Percentiles rank a stretch among this genome's conserved stretches.
Conservation (phyloP, 345 rosid genomes). For the Hibiscus trionum region DNA sequence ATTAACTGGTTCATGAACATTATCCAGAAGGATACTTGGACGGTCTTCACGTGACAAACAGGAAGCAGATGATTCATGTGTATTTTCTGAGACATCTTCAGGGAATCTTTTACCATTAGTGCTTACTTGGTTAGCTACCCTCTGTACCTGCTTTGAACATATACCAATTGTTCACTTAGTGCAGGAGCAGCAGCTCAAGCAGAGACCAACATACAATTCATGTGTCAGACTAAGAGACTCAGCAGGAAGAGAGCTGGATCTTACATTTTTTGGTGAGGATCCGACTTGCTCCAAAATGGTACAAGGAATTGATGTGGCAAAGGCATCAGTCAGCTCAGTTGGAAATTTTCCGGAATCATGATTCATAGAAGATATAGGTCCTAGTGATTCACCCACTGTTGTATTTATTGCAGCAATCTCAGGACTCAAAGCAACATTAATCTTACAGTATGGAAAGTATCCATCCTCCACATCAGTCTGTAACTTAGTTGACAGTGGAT, state of each 20-base stretch:
- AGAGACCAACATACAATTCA: background rate
- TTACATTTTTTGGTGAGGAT: conserved; percentile 46
- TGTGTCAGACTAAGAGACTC: background rate
- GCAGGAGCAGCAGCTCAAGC: background rate
- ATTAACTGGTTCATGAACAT: conserved; percentile 23
- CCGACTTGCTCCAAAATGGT: conserved; percentile 32
- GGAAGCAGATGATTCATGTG: conserved; percentile 27
- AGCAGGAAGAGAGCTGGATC: conserved; percentile 19
- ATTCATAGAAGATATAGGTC: conserved; percentile 14
- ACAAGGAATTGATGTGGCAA: conserved; percentile 39
- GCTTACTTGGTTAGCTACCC: conserved; percentile 32
- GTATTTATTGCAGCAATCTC: conserved; percentile 10
- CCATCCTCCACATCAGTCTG: conserved; percentile 36
- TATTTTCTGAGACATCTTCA: conserved; percentile 31
- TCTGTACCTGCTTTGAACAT: conserved; percentile 35
- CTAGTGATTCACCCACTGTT: conserved; percentile 11
- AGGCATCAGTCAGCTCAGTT: conserved; percentile 20
- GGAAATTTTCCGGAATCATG: conserved; percentile 13
- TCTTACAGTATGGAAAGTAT: conserved; percentile 64
- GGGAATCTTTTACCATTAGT: conserved; percentile 24
- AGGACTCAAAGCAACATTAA: conserved; percentile 29
- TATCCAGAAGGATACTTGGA: conserved; percentile 15
- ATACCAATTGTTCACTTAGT: background rate
- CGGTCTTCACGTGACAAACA: conserved; percentile 32
- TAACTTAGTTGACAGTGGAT: conserved; percentile 37